phyloP scores from a whole-genome alignment of 2,329 filamentous ascomycete species.

The Talaromyces sp. region DNA sequence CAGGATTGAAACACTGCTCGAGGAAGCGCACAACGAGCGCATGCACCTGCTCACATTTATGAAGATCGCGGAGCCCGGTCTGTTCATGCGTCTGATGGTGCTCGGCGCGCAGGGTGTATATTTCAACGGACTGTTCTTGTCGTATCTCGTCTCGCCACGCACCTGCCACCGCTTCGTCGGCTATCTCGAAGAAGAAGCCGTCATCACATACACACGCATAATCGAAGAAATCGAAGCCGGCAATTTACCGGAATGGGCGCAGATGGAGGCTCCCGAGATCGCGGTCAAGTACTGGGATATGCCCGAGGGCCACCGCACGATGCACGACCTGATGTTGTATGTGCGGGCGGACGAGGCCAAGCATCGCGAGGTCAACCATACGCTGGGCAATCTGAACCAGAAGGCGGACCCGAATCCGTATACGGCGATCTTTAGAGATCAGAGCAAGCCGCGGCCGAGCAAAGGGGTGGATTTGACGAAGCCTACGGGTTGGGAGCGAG shows the following conservation, averaged over 20 bases:
- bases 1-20: conserved; percentile 84
- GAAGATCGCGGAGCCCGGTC: conserved; percentile 78
- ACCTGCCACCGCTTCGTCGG: conserved; percentile 94
- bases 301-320: conserved; percentile 73
- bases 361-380: conserved; percentile 94
- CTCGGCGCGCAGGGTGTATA: conserved; percentile 91
- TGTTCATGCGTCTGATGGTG: conserved; percentile 89
- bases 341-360: conserved; percentile 85
- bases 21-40: conserved; percentile 86
- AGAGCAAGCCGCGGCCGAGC: conserved; percentile 59
- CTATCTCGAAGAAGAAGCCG: conserved; percentile 95
- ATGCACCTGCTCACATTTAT: conserved; percentile 94
- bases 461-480: conserved; percentile 61
- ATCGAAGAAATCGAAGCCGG: conserved; percentile 82
- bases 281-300: conserved; percentile 92
- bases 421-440: conserved; percentile 72
- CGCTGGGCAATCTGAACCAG: conserved; percentile 80
- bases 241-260: conserved; percentile 74
- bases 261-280: conserved; percentile 76
- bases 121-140: conserved; percentile 88
- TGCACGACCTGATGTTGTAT: conserved; percentile 83
- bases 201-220: conserved; percentile 87
- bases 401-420: conserved; percentile 88
- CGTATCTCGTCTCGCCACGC: conserved; percentile 78
- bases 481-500: conserved; percentile 72